These are phyloP conservation scores for Phialophora chinensis DNA, from an alignment of 2,329 filamentous ascomycete genomes.

Conservation along the genomic window DNA sequence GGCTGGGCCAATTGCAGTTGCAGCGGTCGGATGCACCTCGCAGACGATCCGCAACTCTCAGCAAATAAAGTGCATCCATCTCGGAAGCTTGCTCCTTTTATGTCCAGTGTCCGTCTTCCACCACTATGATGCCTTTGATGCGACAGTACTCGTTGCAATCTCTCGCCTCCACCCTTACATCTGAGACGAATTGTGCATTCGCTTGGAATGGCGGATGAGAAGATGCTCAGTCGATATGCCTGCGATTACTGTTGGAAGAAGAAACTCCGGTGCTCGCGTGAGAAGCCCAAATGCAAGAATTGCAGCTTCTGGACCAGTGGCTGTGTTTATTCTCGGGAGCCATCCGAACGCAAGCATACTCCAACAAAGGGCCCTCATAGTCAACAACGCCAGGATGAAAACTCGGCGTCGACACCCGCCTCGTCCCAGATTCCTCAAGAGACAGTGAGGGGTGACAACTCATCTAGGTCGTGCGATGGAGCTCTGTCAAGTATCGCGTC, in stretches of 20 bases:
- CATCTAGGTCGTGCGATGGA: neutral
- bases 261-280: constrained; percentile 19
- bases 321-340: constrained; percentile 15
- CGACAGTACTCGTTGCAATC: neutral
- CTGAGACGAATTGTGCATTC: neutral
- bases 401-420: neutral
- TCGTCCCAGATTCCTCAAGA: neutral
- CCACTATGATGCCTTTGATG: neutral
- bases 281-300: constrained; percentile 20
- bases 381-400: neutral
- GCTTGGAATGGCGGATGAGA: constrained; percentile 2
- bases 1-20: too few species aligned
- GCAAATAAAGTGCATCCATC: neutral
- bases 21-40: too few species aligned
- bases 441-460: neutral
- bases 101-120: neutral
- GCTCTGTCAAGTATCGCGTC: constrained; percentile 6
- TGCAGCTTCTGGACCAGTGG: constrained; percentile 17
- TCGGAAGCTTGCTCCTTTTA: neutral
- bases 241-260: constrained; percentile 24
- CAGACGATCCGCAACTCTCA: neutral
- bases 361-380: neutral
- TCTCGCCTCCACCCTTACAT: neutral
- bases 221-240: constrained; percentile 6
- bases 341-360: neutral